Base-by-base conservation (phyloP, 352 stramenopile species). In the Pythium monospermum region DNA sequence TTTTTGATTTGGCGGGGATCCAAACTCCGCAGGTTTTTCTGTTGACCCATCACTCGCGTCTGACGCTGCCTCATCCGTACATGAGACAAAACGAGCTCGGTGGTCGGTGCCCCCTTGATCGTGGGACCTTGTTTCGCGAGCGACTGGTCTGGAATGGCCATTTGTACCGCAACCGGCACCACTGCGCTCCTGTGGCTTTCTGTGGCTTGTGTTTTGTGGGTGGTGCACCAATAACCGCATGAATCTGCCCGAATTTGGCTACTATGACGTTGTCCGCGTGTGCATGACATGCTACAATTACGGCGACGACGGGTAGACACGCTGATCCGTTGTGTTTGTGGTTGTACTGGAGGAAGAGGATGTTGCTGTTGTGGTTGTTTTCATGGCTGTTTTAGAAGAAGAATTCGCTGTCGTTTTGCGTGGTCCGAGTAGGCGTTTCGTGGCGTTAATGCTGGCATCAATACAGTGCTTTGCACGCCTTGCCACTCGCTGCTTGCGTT, bases 181-280 rank as follows among this genome's bases (percentile, higher is more conserved):
- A 93, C 41, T 93, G 83, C 21, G 83, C 33, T 93, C 80, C 53
- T 93, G 83, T 43, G 83, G 83, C n/a, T n/a, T n/a, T n/a, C n/a
- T n/a, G n/a, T n/a, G n/a, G 4, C 91, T 91, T 52, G 80, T 93
- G 23, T 93, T 93, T 45, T 93, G 83, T 25, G 71, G 78, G 13
- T 69, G 72, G 7, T 93, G 83, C 54, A 87, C 83, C 13, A 87
- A 67, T 48, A 82, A 93, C 57, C 79, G 83, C 53, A 93, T 93
- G 83, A 87, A 84, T 56, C 49, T 93, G 22, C 83, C 83, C 7
- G 83, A 93, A 53, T 93, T 93, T 67, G 83, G 83, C 18, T 93
- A 93, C 60, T 89, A 89, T 55, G 83, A 93, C 47, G 72, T 91
- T 27, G 83, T 93, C 22, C 83, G 83, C 49, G 83, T 93, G 36